Conservation (phyloP, 805 yeast genomes). For the Candida yuanshanica region DNA sequence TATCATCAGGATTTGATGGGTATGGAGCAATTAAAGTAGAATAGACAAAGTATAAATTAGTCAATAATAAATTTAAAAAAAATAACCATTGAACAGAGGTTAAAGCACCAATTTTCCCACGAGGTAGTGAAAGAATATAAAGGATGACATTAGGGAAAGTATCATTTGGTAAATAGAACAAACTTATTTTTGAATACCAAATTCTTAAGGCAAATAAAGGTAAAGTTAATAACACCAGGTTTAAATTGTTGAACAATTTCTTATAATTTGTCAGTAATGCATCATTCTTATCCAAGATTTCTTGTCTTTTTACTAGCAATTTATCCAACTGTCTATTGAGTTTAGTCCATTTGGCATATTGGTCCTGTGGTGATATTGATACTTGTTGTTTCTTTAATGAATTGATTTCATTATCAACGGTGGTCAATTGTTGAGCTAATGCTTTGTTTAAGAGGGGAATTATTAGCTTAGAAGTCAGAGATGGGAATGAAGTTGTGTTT, state of each 20-base stretch:
- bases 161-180: constrained; percentile 55
- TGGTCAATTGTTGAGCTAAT: constrained; percentile 19
- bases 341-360: constrained; percentile 95
- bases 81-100: background rate
- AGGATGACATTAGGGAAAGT: constrained; percentile 39
- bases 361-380: constrained; percentile 78
- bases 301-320: background rate
- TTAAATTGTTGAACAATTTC: constrained; percentile 30
- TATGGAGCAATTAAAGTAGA: background rate
- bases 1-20: background rate
- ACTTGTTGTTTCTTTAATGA: constrained; percentile 48
- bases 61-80: background rate
- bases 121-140: background rate
- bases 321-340: constrained; percentile 47
- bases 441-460: constrained; percentile 30
- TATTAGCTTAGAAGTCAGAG: constrained; percentile 19
- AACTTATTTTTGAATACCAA: constrained; percentile 46
- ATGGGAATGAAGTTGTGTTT: constrained; percentile 34
- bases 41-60: background rate
- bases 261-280: constrained; percentile 4
- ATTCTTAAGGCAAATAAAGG: constrained; percentile 37
- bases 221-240: constrained; percentile 30
- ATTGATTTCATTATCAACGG: constrained; percentile 38
- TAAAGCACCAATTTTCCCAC: background rate
- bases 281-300: background rate